phyloP scores from a whole-genome alignment of 345 rosid species.

The Punica granatum region DNA sequence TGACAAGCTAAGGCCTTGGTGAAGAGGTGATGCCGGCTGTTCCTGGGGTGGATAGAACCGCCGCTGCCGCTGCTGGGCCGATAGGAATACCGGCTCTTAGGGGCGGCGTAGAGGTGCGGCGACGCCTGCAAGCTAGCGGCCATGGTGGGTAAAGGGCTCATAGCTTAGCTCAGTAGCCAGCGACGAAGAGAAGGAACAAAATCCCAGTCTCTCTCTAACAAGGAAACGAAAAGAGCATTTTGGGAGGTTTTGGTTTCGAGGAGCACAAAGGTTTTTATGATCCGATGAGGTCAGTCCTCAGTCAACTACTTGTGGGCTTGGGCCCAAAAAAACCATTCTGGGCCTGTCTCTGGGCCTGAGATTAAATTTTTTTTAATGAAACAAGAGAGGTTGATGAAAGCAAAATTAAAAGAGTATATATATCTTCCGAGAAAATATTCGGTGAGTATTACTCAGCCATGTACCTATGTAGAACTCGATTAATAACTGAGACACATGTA shows the following conservation, averaged over 20 bases:
- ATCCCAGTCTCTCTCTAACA: background rate
- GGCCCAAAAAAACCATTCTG: background rate
- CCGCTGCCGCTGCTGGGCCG: background rate
- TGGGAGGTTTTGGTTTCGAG: background rate
- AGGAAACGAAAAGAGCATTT: no score
- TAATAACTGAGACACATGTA: no score
- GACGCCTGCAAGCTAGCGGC: slow-evolving; percentile 13
- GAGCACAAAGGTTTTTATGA: background rate
- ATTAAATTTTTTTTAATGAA: no score
- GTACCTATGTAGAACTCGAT: no score
- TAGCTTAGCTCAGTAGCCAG: background rate
- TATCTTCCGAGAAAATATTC: no score
- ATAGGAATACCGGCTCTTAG: background rate
- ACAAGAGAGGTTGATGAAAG: no score
- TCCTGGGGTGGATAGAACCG: background rate
- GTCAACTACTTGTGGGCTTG: background rate
- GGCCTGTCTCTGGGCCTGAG: no score
- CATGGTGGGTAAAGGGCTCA: slow-evolving; percentile 21
- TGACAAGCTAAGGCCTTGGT: slow-evolving; percentile 5
- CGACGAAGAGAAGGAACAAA: background rate
- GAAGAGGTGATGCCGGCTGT: background rate
- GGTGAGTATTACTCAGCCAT: no score
- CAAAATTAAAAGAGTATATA: no score
- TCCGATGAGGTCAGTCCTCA: background rate
- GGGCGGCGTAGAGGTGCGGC: slow-evolving; percentile 12